Conservation (phyloP, 1,284 basidiomycete species). For the Puccinia horiana region DNA sequence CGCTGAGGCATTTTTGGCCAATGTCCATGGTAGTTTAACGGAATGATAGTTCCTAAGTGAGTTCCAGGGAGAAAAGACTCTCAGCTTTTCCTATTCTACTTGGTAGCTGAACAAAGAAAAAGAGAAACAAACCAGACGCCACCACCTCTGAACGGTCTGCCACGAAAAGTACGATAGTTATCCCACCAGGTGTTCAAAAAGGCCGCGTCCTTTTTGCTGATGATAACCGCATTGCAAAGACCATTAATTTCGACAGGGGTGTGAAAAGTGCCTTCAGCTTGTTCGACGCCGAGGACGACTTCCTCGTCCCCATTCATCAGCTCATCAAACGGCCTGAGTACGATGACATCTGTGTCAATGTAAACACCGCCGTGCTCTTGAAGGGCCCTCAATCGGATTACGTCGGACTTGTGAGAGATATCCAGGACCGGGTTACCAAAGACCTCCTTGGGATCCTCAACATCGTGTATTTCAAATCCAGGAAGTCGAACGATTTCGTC, state of each 20-base stretch:
- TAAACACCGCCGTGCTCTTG: constrained; percentile 38
- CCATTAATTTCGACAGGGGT: constrained; percentile 35
- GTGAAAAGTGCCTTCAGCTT: constrained; percentile 43
- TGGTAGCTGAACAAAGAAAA: background rate
- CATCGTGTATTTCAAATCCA: constrained; percentile 31
- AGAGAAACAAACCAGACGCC: constrained; percentile 36
- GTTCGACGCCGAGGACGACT: constrained; percentile 38
- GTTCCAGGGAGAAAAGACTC: background rate
- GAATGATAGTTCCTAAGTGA: constrained; percentile 43
- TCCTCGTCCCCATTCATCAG: constrained; percentile 39
- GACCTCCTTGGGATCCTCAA: constrained; percentile 25
- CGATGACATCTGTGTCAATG: constrained; percentile 45
- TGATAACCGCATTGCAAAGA: constrained; percentile 45
- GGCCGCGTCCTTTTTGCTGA: constrained; percentile 23
- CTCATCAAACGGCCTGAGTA: constrained; percentile 32
- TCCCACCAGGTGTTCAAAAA: constrained; percentile 43
- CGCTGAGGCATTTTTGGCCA: constrained; percentile 35
- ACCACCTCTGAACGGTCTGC: constrained; percentile 43
- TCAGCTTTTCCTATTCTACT: background rate
- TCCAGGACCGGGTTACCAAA: constrained; percentile 44
- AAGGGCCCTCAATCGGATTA: constrained; percentile 32
- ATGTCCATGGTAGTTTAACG: constrained; percentile 36
- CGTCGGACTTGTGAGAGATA: constrained; percentile 46
- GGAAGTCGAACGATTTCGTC: constrained; percentile 32
- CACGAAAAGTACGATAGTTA: constrained; percentile 37